Base-by-base conservation (phyloP, 371 early-diverging fungal species). In the Lichtheimia ornata region DNA sequence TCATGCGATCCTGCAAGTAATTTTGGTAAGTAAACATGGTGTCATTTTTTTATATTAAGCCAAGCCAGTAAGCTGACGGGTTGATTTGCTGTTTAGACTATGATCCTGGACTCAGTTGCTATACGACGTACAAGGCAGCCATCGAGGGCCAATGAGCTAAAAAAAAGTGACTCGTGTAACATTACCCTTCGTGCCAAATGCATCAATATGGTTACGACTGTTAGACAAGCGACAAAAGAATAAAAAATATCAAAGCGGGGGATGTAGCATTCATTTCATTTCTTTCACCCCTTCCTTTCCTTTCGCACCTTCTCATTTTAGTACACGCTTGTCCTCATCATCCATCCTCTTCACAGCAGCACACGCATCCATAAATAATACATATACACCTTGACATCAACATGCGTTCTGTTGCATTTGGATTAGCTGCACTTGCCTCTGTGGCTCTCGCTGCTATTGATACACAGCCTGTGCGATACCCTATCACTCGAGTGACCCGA, bases 1-100 rank as follows among this genome's bases (percentile, higher is more conserved):
- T 65, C 71, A 7, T 86, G 87, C 53, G 69, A 84, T 60, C 84
- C 84, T 15, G 65, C 59, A 1, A 65, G 71, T 4, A 84, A 78
- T 62, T 68, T 81, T 64, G 84, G 85, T 83, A 81, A 70, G 66
- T 47, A 2, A 47, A 1, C 22, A 22, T n/a, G n/a, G 17, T 47
- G 47, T 24, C 22, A 22, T 22, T 22, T 22, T 22, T 22, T 22
- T 22, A 22, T 42, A n/a, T 41, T n/a, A 47, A 50, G 27, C n/a
- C n/a, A 25, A 30, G 27, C 28, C 9, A 35, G 35, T 35, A 44
- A 59, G 50, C 11, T 20, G 22, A 43, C 43, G 18, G 15, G 42
- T 22, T 18, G 47, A 5, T 18, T 47, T 47, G 35, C 11, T 6
- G 3, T 25, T 12, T 45, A 66, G 66, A 66, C 35, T 66, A 61